These are phyloP conservation scores for Aaosphaeria pasadenensis DNA, from an alignment of 2,329 filamentous ascomycete species.

Conservation along the genomic window DNA sequence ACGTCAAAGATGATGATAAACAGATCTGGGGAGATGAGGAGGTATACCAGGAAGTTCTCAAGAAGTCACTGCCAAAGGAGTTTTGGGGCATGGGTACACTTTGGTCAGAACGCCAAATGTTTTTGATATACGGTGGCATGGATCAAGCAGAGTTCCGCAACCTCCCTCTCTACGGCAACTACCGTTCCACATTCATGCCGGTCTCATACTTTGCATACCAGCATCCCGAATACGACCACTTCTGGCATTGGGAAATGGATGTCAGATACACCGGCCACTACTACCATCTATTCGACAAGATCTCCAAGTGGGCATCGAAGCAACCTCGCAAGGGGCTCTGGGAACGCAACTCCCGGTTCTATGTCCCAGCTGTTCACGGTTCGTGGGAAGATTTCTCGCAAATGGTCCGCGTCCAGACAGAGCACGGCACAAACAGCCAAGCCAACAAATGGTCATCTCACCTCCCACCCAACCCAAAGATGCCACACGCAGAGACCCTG, in stretches of 20 bases:
- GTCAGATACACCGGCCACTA: conserved; percentile 87
- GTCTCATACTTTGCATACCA: conserved; percentile 88
- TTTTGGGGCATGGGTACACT: conserved; percentile 53
- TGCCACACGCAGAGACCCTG: conserved; percentile 37
- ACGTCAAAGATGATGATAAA: conserved; percentile 75
- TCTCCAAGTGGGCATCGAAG: conserved; percentile 63
- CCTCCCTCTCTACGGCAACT: conserved; percentile 66
- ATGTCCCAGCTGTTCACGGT: conserved; percentile 68
- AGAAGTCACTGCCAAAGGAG: conserved; percentile 46
- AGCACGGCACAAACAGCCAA: conserved; percentile 48
- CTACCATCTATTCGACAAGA: conserved; percentile 71
- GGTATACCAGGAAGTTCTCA: conserved; percentile 66
- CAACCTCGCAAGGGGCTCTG: conserved; percentile 72
- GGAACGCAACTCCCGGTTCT: conserved; percentile 76
- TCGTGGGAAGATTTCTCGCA: conserved; percentile 69
- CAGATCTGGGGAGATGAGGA: conserved; percentile 79
- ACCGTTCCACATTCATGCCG: conserved; percentile 83
- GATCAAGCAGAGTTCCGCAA: conserved; percentile 52
- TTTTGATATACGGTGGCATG: conserved; percentile 51
- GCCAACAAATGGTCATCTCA: conserved; percentile 43
- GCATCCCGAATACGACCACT: conserved; percentile 85
- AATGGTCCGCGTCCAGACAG: conserved; percentile 61
- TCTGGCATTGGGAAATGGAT: conserved; percentile 97
- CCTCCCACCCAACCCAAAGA: conserved; percentile 41
- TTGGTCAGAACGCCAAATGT: conserved; percentile 54